Percentiles rank a stretch among this genome's conserved stretches.
Evolutionary conservation across 805 yeast species (phyloP).

Genomic region (Candida patagonica): DNA sequence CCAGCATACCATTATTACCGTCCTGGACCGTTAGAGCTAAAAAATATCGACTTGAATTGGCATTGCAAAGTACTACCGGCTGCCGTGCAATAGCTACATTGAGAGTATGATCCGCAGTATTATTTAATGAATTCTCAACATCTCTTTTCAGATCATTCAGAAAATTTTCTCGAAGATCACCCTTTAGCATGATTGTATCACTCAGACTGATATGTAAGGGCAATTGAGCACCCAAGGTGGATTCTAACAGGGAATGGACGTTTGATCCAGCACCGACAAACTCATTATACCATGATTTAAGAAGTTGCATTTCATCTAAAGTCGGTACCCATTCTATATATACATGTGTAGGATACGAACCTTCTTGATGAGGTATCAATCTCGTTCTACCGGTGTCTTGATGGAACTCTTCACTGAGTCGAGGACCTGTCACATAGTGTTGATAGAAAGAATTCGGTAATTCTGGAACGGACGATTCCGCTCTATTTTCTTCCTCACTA

Average conservation of each 20-base stretch:
- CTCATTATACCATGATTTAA: not conserved
- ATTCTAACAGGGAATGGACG: conserved; percentile 13
- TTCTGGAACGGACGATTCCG: conserved; percentile 10
- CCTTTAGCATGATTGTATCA: conserved; percentile 20
- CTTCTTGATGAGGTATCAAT: conserved; percentile 16
- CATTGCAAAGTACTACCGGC: too few species aligned
- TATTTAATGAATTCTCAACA: too few species aligned
- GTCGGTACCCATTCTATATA: conserved; percentile 22
- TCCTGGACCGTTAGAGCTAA: too few species aligned
- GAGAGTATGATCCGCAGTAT: too few species aligned
- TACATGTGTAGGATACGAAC: conserved; percentile 22
- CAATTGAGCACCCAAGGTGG: conserved; percentile 16
- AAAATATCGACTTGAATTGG: too few species aligned
- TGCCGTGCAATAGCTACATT: too few species aligned
- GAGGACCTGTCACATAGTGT: conserved; percentile 15
- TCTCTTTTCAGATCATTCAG: not conserved
- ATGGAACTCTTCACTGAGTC: conserved; percentile 12
- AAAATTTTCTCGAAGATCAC: conserved; percentile 9
- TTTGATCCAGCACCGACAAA: not conserved
- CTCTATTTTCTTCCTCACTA: conserved; percentile 3
- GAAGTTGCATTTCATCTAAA: not conserved
- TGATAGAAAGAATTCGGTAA: conserved; percentile 19
- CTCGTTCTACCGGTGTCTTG: conserved; percentile 16
- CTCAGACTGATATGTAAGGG: conserved; percentile 23
- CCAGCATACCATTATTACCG: too few species aligned